Percentiles rank a stretch among this genome's conserved stretches.
Conservation (phyloP, 495 filamentous ascomycete genomes). For the Aspergillus bridgeri region DNA sequence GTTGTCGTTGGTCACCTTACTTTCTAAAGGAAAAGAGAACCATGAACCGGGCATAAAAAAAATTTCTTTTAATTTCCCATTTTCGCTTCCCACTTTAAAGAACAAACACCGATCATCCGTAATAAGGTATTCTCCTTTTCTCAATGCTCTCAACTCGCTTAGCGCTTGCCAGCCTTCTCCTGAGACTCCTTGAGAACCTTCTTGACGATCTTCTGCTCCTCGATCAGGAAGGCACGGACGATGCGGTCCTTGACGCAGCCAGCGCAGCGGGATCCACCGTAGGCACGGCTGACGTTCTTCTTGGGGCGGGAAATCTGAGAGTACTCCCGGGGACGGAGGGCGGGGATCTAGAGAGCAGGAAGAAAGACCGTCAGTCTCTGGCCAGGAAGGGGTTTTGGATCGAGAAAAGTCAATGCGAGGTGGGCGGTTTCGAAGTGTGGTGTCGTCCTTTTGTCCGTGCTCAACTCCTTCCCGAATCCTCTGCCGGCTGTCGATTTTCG, state of each 20-base stretch:
- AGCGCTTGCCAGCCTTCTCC: slow-evolving; percentile 63
- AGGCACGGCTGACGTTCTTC: slow-evolving; percentile 98
- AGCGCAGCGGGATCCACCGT: slow-evolving; percentile 95
- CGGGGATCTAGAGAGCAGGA: slow-evolving; percentile 66
- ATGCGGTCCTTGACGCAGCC: slow-evolving; percentile 98
- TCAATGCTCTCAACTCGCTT: slow-evolving; percentile 21
- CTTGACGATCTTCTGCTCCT: slow-evolving; percentile 99
- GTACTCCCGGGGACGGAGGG: slow-evolving; percentile 97
- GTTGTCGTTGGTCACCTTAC: slow-evolving; percentile 23
- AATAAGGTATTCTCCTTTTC: background rate
- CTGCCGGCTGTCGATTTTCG: background rate
- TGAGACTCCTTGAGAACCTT: slow-evolving; percentile 97
- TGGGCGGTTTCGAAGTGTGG: background rate
- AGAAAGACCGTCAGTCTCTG: slow-evolving; percentile 20
- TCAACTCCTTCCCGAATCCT: background rate
- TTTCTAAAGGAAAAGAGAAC: slow-evolving; percentile 13
- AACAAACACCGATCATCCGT: slow-evolving; percentile 38
- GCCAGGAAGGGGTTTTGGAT: background rate
- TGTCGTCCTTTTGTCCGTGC: background rate
- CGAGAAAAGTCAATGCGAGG: background rate
- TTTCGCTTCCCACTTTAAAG: slow-evolving; percentile 36
- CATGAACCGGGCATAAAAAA: slow-evolving; percentile 18
- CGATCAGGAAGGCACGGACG: slow-evolving; percentile 95
- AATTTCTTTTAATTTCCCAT: slow-evolving; percentile 33
- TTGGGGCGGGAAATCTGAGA: slow-evolving; percentile 91